Evolutionary conservation across 2,329 filamentous ascomycete species (phyloP).

Genomic region (Fusarium tricinctum): DNA sequence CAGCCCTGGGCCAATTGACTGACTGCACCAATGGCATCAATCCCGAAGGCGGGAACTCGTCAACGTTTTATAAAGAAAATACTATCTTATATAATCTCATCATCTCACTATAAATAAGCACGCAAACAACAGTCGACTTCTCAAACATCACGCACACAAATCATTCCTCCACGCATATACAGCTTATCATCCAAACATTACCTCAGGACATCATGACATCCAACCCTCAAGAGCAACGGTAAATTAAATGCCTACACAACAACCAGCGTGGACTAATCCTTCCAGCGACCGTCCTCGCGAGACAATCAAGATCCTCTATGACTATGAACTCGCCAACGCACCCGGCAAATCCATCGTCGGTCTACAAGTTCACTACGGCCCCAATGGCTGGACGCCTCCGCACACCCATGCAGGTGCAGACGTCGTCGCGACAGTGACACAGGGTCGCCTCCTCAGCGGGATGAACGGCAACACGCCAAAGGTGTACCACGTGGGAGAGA

Average conservation of each 20-base stretch:
- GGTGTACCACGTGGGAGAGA: conserved; percentile 55
- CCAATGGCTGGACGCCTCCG: conserved; percentile 28
- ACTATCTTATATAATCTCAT: accelerated
- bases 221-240: neutral
- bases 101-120: neutral
- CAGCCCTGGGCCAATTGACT: too few species aligned
- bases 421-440: conserved; percentile 14
- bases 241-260: accelerated
- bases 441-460: conserved; percentile 40
- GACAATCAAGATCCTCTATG: conserved; percentile 16
- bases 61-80: too few species aligned
- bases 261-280: accelerated
- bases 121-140: too few species aligned
- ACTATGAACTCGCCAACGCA: conserved; percentile 29
- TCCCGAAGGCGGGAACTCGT: neutral
- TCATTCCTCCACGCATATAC: too few species aligned
- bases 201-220: neutral
- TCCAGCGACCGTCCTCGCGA: conserved; percentile 35
- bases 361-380: conserved; percentile 20
- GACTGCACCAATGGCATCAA: too few species aligned
- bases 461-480: conserved; percentile 63
- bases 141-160: neutral
- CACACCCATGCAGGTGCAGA: conserved; percentile 31
- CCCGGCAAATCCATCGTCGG: conserved; percentile 35
- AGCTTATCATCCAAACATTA: too few species aligned